Percentiles rank a stretch among this genome's conserved stretches.
These are phyloP conservation scores for Begonia peltatifolia DNA, from an alignment of 306 rosid genomes.

Conservation along the genomic window DNA sequence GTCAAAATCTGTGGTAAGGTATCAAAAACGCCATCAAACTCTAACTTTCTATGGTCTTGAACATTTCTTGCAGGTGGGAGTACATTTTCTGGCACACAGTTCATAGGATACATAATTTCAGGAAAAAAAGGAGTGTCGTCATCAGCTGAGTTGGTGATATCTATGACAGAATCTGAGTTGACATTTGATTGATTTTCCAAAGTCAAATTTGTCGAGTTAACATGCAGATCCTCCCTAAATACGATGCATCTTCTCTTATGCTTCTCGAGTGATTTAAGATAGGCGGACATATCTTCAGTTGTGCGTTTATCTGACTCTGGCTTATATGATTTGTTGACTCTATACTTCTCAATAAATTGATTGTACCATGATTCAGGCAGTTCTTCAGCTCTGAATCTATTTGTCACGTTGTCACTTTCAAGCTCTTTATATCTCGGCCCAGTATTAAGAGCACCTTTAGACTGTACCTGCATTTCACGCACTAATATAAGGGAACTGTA, in stretches of 20 bases:
- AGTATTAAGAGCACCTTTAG: slow-evolving; percentile 26
- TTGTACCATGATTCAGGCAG: slow-evolving; percentile 77
- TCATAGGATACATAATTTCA: slow-evolving; percentile 45
- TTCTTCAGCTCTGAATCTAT: slow-evolving; percentile 40
- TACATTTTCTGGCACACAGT: slow-evolving; percentile 87
- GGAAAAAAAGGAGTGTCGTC: slow-evolving; percentile 46
- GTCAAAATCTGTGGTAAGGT: slow-evolving; percentile 44
- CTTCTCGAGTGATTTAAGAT: slow-evolving; percentile 22
- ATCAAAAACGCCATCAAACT: slow-evolving; percentile 57
- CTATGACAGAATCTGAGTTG: slow-evolving; percentile 26
- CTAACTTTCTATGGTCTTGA: slow-evolving; percentile 32
- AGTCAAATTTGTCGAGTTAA: slow-evolving; percentile 21
- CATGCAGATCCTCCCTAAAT: slow-evolving; percentile 44
- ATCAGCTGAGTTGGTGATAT: slow-evolving; percentile 30
- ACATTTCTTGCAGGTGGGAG: slow-evolving; percentile 29
- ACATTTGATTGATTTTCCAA: slow-evolving; percentile 23
- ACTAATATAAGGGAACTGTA: slow-evolving; percentile 5
- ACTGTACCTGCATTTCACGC: slow-evolving; percentile 41
- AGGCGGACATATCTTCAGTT: slow-evolving; percentile 59
- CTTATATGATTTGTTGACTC: slow-evolving; percentile 36
- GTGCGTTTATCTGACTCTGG: slow-evolving; percentile 55
- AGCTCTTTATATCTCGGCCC: slow-evolving; percentile 58
- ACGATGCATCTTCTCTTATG: slow-evolving; percentile 54
- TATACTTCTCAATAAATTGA: slow-evolving; percentile 55
- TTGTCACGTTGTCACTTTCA: slow-evolving; percentile 32